Conservation (phyloP, 768 basidiomycete species). For the Xerocomellus dryophilus region DNA sequence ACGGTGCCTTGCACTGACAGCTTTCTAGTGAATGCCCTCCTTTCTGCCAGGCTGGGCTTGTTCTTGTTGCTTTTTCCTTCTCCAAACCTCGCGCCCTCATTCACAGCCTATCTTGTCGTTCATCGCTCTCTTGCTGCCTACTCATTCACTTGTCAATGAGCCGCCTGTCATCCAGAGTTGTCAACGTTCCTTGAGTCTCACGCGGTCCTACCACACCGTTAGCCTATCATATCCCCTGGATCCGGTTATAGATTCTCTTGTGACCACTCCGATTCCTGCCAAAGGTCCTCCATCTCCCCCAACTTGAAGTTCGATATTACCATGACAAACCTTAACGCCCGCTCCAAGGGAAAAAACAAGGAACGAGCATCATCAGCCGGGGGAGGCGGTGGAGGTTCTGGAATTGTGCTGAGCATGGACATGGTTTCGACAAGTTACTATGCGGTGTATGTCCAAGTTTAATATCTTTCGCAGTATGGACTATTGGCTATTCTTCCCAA, state of each 20-base stretch:
- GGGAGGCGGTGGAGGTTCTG: conserved; percentile 48
- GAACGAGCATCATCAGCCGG: conserved; percentile 27
- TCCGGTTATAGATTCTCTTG: not conserved
- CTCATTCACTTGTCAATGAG: conserved; percentile 9
- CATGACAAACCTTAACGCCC: conserved; percentile 16
- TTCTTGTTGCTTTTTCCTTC: not conserved
- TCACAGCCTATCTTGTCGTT: not conserved
- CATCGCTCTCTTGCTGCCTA: not conserved
- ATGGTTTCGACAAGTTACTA: conserved; percentile 52
- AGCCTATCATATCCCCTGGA: not conserved
- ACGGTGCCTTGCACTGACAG: conserved; percentile 6
- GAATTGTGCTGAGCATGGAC: conserved; percentile 57
- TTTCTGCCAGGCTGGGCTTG: conserved; percentile 3
- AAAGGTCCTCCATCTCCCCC: not conserved
- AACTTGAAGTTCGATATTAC: not conserved
- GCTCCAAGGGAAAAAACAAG: conserved; percentile 7
- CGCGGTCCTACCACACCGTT: conserved; percentile 17
- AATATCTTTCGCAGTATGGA: not conserved
- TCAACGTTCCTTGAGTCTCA: conserved; percentile 18
- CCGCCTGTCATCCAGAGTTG: not conserved
- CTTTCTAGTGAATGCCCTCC: conserved; percentile 1
- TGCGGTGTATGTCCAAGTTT: conserved; percentile 46
- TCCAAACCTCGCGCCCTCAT: not conserved
- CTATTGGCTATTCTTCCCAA: not conserved
- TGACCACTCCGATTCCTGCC: not conserved